Evolutionary conservation across 2,329 filamentous ascomycete genomes (phyloP), one percentile per base, ranked within the genome.

Genomic region (Ophiostoma perfectum): DNA sequence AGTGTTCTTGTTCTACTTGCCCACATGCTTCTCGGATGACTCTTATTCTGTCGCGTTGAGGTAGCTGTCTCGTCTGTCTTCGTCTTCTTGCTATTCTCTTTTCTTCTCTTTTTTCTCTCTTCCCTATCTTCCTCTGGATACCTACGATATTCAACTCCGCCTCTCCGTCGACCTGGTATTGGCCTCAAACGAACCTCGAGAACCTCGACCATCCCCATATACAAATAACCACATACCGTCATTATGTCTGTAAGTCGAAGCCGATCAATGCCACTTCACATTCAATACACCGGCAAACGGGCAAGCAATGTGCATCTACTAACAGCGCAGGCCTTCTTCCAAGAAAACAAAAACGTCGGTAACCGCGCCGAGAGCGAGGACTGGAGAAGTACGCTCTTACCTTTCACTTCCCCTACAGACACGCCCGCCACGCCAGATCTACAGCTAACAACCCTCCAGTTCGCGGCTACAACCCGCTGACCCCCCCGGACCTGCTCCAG

Each of bases 401-500:
- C 4, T 9, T 62, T 7, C 16, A 1, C 27, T 5, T 14, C 12
- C 16, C 7, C 18, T n/a, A 65, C 9, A 45, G 8, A 45, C 27
- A 27, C 27, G 27, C 27, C 16, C 63, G 5, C 11, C 18, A 42
- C 38, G n/a, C 5, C 38, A 7, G 36, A 41, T 6, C 39, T n/a
- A 47, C 16, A 2, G 39, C 52, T 65, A 47, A 70, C 45, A n/a
- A 4, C 9, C 27, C 27, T 27, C 27, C 55, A 92, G 90, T 93
- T 78, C 89, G 90, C 71, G 94, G 94, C 74, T 94, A 96, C 85
- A 97, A 96, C 78, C 94, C 92, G 75, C 83, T 99, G 73, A 97
- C 92, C 14, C 89, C 95, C 6, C 95, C 95, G 71, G 92, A 97
- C 76, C 88, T 99, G 72, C 92, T 99, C 70, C 94, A 98, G 79